A percentile compares a stretch with the other conserved stretches of the same genome.
Conservation (phyloP, 164 flowering plant species). For the Amborella trichopoda region DNA sequence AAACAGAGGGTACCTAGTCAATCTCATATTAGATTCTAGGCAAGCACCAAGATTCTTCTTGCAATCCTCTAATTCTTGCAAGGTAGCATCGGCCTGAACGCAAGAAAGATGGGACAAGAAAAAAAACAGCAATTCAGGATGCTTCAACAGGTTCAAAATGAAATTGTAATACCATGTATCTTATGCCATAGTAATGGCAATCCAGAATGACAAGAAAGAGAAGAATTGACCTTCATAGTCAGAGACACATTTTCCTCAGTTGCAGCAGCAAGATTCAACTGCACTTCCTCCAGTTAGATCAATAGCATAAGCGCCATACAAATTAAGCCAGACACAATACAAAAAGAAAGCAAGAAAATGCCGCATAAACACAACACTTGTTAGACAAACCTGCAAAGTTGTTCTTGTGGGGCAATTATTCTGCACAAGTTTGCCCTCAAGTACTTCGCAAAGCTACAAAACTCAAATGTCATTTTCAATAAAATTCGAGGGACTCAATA, state of each 20-base stretch:
- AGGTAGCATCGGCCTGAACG: slow-evolving; percentile 21
- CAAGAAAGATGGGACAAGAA: neutral
- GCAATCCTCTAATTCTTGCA: slow-evolving; percentile 37
- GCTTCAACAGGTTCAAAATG: too few species aligned
- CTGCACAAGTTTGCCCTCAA: slow-evolving; percentile 15
- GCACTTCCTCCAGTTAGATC: too few species aligned
- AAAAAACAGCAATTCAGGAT: neutral
- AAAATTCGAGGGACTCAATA: neutral
- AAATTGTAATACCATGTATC: too few species aligned
- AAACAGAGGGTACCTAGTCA: slow-evolving; percentile 27
- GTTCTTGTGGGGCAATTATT: slow-evolving; percentile 4
- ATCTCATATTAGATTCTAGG: slow-evolving; percentile 26
- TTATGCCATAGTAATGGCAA: too few species aligned
- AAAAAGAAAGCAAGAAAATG: slow-evolving; percentile 2
- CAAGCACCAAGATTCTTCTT: slow-evolving; percentile 17
- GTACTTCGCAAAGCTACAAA: slow-evolving; percentile 38
- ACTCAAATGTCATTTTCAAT: neutral
- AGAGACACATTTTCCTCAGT: neutral
- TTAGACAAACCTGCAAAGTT: slow-evolving; percentile 18
- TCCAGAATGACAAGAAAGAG: too few species aligned
- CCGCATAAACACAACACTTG: neutral
- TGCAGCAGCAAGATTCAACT: too few species aligned
- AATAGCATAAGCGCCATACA: too few species aligned
- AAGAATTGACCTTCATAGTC: slow-evolving; percentile 1
- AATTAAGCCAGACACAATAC: too few species aligned